Conservation (phyloP, 257 asterid species). For the Scutellaria galericulata region DNA sequence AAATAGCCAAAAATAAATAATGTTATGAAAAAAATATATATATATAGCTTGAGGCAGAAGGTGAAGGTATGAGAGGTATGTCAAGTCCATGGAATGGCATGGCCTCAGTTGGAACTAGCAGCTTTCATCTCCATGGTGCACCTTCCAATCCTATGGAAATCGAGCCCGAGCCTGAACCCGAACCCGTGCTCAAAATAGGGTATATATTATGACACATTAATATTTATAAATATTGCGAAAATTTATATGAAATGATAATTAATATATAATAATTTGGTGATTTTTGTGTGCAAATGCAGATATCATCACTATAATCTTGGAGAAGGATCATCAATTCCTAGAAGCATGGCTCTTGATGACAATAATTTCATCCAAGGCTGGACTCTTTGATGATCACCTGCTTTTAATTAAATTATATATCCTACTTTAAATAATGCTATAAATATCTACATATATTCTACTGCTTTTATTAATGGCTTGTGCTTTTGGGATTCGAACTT, state of each 20-base stretch:
- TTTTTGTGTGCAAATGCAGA: constrained; percentile 39
- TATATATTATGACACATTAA: constrained; percentile 23
- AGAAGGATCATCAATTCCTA: constrained; percentile 64
- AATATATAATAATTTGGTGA: background rate
- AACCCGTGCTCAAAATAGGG: constrained; percentile 79
- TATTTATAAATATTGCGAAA: background rate
- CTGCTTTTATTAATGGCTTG: background rate
- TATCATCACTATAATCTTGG: constrained; percentile 65
- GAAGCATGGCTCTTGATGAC: constrained; percentile 61
- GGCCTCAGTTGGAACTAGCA: constrained; percentile 45
- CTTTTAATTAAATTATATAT: background rate
- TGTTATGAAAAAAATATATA: constrained; percentile 5
- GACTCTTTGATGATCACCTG: constrained; percentile 54
- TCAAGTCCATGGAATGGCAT: constrained; percentile 57
- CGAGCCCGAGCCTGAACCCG: constrained; percentile 35
- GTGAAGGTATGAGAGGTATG: constrained; percentile 47
- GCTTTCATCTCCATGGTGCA: constrained; percentile 45
- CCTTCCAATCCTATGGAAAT: constrained; percentile 58
- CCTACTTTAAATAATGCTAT: background rate
- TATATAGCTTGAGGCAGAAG: constrained; percentile 71
- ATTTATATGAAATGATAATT: background rate
- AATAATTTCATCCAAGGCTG: constrained; percentile 65
- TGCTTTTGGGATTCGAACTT: constrained; percentile 36
- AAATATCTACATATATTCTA: background rate
- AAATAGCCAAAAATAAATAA: too few species aligned